A percentile compares a stretch with the other conserved stretches of the same genome.
Evolutionary conservation across 2,329 filamentous ascomycete genomes (phyloP).

Genomic region (Phialocephala sp.): DNA sequence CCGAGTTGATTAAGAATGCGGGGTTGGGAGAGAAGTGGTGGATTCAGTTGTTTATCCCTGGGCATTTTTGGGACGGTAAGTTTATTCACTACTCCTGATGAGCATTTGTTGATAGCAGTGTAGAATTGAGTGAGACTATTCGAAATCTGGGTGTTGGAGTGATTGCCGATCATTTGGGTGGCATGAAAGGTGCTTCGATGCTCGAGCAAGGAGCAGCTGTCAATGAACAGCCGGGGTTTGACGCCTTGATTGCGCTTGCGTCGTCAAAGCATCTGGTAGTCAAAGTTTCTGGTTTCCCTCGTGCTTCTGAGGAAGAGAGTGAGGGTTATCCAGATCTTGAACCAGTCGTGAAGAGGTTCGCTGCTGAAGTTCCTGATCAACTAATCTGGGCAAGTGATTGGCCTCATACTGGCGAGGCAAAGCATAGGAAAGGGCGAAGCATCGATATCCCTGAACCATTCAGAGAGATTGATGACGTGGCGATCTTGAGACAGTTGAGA

Average conservation of each 20-base stretch:
- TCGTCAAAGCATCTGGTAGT: not conserved
- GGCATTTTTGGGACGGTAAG: constrained; percentile 6
- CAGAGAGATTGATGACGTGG: not conserved
- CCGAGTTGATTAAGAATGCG: not conserved
- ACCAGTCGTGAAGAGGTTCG: not conserved
- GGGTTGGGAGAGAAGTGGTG: constrained; percentile 2
- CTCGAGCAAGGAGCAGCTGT: not conserved
- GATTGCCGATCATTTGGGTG: constrained; percentile 1
- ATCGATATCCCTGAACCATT: not conserved
- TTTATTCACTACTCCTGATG: not conserved
- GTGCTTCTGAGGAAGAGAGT: not conserved
- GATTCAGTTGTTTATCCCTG: constrained; percentile 6
- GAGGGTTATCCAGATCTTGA: not conserved
- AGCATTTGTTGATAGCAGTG: too few relatives aligned
- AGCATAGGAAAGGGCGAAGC: not conserved
- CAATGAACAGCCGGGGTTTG: not conserved
- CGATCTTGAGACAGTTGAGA: not conserved
- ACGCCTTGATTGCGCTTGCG: not conserved
- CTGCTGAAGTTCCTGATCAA: not conserved
- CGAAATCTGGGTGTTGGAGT: not conserved
- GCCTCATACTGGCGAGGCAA: constrained; percentile 5
- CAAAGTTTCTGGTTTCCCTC: constrained; percentile 6
- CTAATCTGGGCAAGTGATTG: constrained; percentile 7
- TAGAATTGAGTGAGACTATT: not conserved
- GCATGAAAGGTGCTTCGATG: not conserved